Evolutionary conservation across 164 flowering plant genomes (phyloP).

Genomic region (Berberis thunbergii): DNA sequence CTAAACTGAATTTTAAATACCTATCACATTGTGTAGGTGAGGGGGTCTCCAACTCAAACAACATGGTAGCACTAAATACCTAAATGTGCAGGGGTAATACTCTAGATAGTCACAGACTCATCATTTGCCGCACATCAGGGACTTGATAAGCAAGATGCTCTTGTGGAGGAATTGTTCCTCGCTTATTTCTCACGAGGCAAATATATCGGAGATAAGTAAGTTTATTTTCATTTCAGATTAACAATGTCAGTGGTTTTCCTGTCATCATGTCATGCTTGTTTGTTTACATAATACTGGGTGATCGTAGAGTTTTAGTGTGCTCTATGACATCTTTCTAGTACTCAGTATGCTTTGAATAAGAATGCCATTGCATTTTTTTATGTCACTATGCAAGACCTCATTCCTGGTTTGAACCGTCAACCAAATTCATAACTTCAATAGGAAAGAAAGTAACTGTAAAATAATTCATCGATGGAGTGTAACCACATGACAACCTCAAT

Average conservation of each 20-base stretch:
- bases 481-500: background rate
- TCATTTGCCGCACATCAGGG: constrained; percentile 67
- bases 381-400: too few species aligned
- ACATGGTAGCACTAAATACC: background rate
- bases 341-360: background rate
- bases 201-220: constrained; percentile 73
- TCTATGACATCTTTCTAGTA: background rate
- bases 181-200: constrained; percentile 83
- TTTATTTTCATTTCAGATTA: background rate
- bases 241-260: background rate
- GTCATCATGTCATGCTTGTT: too few species aligned
- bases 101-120: constrained; percentile 83
- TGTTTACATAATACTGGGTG: background rate
- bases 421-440: background rate
- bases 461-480: background rate
- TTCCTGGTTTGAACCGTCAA: background rate
- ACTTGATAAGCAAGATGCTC: constrained; percentile 70
- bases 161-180: constrained; percentile 67
- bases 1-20: too few species aligned
- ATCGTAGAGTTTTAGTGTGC: background rate
- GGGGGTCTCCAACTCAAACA: background rate
- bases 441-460: background rate
- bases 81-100: constrained; percentile 67
- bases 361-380: too few species aligned
- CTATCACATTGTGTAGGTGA: background rate